Base-by-base conservation (phyloP, 2,329 filamentous ascomycete genomes). In the Talaromyces rugulosus region DNA sequence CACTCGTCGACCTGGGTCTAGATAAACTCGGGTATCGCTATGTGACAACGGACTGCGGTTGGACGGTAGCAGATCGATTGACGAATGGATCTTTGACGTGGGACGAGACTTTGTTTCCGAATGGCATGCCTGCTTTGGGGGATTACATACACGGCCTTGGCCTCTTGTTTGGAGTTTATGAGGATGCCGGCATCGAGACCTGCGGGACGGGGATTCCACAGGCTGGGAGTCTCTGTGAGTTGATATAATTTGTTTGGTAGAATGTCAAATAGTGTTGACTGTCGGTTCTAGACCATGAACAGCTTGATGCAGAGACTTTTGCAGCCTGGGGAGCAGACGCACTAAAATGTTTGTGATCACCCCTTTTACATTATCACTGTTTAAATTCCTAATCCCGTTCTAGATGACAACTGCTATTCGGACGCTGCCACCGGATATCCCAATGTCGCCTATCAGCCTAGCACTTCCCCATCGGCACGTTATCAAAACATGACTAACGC, bases 41-140 rank as follows among this genome's bases (percentile, higher is more conserved):
- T 60, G 81, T 87, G 34, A 85, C 83, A 0, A 78, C 80, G 0
- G 86, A 88, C 66, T 87, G 84, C 59, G 85, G 86, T 0, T 88
- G 85, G 86, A 78, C 73, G 5, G 70, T 75, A 4, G 62, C 70
- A 2, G 67, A 77, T 36, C 71, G 78, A 18, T 66, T 70, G 12
- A 50, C 69, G 4, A 73, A 78, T 62, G 75, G 76, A 14, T 74
- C 74, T 16, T 70, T 81, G 63, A 74, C 75, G 12, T 79, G 76
- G 74, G 76, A 82, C 62, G 56, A 70, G 1, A 72, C 67, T 12
- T 72, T 75, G 54, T 81, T 82, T 58, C 80, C 80, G 0, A 67
- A 72, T 28, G 80, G 80, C 2, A 70, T 81, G 12, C 72, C 74
- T 0, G 79, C 76, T 75, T 72, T 82, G 0, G 74, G 72, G 4